A percentile compares a stretch with the other conserved stretches of the same genome.
Evolutionary conservation across 805 yeast genomes (phyloP).

Genomic region (Yamadazyma ubonensis): DNA sequence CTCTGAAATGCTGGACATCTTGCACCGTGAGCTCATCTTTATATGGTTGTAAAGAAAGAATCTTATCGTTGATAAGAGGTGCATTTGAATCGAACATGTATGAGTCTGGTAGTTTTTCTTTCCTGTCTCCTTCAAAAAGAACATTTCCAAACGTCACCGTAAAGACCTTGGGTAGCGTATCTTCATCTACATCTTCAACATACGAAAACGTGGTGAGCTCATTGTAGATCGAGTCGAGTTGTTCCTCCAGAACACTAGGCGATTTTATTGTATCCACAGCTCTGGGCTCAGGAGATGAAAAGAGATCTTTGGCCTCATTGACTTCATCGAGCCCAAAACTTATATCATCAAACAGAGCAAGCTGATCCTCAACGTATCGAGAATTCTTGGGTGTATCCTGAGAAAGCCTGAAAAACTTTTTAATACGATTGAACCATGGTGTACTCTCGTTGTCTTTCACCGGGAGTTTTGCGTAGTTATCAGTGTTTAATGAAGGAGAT

Average conservation of each 20-base stretch:
- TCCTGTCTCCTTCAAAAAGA: constrained; percentile 23
- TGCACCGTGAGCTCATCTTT: constrained; percentile 13
- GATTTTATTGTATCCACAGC: too few relatives aligned
- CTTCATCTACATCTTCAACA: neutral
- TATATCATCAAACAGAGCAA: constrained; percentile 6
- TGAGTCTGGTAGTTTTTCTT: neutral
- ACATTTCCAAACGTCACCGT: constrained; percentile 42
- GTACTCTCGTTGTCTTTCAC: constrained; percentile 30
- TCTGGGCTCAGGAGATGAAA: constrained; percentile 6
- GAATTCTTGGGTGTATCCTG: constrained; percentile 4
- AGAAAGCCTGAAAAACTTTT: constrained; percentile 11
- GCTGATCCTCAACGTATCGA: constrained; percentile 4
- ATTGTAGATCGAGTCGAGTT: constrained; percentile 21
- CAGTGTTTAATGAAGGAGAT: constrained; percentile 13
- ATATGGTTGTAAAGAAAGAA: constrained; percentile 29
- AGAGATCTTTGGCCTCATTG: constrained; percentile 9
- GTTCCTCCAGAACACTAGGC: too few relatives aligned
- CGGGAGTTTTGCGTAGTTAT: constrained; percentile 20
- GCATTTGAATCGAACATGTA: constrained; percentile 35
- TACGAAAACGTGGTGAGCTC: constrained; percentile 23
- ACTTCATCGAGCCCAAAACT: constrained; percentile 5
- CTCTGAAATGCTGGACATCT: constrained; percentile 23
- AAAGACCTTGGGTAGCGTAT: constrained; percentile 26
- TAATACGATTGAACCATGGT: constrained; percentile 30
- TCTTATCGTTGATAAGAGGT: constrained; percentile 31